A percentile compares a stretch with the other conserved stretches of the same genome.
These are phyloP conservation scores for Ascochyta koolunga DNA, from an alignment of 2,329 filamentous ascomycete species.

Conservation along the genomic window DNA sequence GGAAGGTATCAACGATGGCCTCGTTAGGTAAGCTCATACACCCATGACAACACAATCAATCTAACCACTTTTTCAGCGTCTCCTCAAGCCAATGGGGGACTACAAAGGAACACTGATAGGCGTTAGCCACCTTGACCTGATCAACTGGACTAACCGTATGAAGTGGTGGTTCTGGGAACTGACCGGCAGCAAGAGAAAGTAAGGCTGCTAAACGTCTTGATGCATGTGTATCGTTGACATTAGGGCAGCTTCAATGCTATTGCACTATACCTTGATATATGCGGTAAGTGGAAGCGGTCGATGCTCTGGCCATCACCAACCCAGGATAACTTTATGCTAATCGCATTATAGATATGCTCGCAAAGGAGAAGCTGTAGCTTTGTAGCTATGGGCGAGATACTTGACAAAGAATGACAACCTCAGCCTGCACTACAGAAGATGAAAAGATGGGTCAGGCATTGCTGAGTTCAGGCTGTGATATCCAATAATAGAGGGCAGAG, in stretches of 20 bases:
- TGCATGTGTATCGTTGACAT: slow-evolving; percentile 14
- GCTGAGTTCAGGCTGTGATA: slow-evolving; percentile 13
- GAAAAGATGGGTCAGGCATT: slow-evolving; percentile 20
- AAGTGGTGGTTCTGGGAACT: slow-evolving; percentile 64
- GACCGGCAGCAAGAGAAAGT: slow-evolving; percentile 62
- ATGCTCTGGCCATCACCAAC: neutral
- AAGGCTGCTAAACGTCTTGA: neutral
- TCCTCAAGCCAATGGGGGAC: slow-evolving; percentile 65
- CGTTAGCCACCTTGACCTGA: slow-evolving; percentile 68
- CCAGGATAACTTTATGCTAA: neutral
- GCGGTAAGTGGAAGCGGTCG: slow-evolving; percentile 52
- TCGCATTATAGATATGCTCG: slow-evolving; percentile 43
- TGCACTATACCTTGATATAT: slow-evolving; percentile 69
- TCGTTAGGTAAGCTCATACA: slow-evolving; percentile 57
- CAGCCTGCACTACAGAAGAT: slow-evolving; percentile 1
- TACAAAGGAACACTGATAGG: slow-evolving; percentile 69
- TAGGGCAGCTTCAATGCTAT: slow-evolving; percentile 67
- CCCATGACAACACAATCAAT: neutral
- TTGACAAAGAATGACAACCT: neutral
- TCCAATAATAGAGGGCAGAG: slow-evolving; percentile 10
- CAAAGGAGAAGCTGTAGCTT: slow-evolving; percentile 43
- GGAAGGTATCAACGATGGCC: slow-evolving; percentile 67
- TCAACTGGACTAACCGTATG: slow-evolving; percentile 69
- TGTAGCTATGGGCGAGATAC: neutral
- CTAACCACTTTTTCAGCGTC: slow-evolving; percentile 49